These are phyloP conservation scores for Psophocarpus tetragonolobus DNA, from an alignment of 306 rosid species.

Conservation along the genomic window DNA sequence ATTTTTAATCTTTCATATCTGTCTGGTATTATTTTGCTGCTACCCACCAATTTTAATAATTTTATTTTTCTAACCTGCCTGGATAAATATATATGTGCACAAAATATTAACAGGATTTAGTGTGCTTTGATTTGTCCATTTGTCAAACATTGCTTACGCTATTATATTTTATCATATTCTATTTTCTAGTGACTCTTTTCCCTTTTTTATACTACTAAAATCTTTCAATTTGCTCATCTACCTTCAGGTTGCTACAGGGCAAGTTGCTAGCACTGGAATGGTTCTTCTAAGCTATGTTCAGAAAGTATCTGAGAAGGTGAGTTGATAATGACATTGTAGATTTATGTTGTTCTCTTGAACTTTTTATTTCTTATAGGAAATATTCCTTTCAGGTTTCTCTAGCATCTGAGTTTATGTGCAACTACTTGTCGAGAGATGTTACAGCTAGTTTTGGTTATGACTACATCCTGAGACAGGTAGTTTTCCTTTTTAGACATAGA, in stretches of 20 bases:
- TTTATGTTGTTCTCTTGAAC: conserved; percentile 14
- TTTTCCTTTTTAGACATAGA: conserved; percentile 11
- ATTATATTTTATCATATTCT: background rate
- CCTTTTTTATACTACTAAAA: background rate
- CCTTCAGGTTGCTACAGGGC: conserved; percentile 92
- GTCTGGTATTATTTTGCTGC: background rate
- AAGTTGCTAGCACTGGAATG: conserved; percentile 95
- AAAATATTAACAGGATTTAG: background rate
- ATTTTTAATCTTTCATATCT: background rate
- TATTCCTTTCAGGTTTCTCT: conserved; percentile 71
- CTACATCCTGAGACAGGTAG: conserved; percentile 94
- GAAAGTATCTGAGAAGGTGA: conserved; percentile 94
- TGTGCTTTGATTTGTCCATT: conserved; percentile 17
- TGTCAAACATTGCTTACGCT: background rate
- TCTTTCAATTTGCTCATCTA: conserved; percentile 13
- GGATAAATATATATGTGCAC: background rate
- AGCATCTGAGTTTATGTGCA: conserved; percentile 89
- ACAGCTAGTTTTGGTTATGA: conserved; percentile 90
- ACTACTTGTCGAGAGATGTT: conserved; percentile 89
- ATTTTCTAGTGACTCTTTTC: background rate
- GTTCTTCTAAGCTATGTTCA: conserved; percentile 94
- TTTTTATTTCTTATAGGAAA: background rate
- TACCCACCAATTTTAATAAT: background rate
- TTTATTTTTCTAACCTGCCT: conserved; percentile 12
- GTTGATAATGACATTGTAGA: conserved; percentile 19